These are phyloP conservation scores for Leishmania amazonensis DNA, from an alignment of 208 protist genomes.

Conservation along the genomic window DNA sequence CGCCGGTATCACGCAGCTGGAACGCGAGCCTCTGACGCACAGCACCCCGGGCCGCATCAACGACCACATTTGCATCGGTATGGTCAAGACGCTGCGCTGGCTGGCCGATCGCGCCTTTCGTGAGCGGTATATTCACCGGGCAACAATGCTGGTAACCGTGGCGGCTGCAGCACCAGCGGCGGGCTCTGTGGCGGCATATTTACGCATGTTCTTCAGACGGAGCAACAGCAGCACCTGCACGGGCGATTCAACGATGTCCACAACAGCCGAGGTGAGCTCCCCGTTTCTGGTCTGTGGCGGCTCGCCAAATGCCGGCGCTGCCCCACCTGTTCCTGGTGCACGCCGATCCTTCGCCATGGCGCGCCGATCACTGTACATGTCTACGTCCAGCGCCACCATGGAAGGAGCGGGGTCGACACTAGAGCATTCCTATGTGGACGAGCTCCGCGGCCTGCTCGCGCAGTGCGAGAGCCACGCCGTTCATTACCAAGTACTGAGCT, in stretches of 20 bases:
- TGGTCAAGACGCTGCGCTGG: constrained; percentile 75
- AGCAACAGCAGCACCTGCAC: neutral
- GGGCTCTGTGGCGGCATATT: constrained; percentile 46
- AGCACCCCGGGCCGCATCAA: constrained; percentile 53
- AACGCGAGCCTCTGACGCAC: constrained; percentile 65
- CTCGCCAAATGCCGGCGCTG: too few relatives aligned
- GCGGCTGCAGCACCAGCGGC: constrained; percentile 52
- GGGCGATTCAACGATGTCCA: neutral
- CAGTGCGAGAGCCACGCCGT: constrained; percentile 70
- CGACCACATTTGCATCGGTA: constrained; percentile 71
- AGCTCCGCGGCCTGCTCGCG: constrained; percentile 57
- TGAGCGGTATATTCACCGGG: constrained; percentile 75
- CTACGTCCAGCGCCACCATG: neutral
- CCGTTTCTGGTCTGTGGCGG: constrained; percentile 13
- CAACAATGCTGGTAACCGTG: constrained; percentile 73
- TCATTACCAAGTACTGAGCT: constrained; percentile 61
- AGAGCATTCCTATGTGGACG: constrained; percentile 31
- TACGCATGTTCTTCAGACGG: constrained; percentile 50
- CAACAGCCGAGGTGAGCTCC: constrained; percentile 22
- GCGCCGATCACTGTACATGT: constrained; percentile 2
- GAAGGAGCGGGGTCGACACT: neutral
- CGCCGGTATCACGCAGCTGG: constrained; percentile 42
- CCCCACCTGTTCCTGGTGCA: neutral
- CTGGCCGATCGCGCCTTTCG: constrained; percentile 69
- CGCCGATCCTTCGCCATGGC: neutral